These are phyloP conservation scores for Mortierella alpina DNA, from an alignment of 192 early-diverging fungal genomes.

Conservation along the genomic window DNA sequence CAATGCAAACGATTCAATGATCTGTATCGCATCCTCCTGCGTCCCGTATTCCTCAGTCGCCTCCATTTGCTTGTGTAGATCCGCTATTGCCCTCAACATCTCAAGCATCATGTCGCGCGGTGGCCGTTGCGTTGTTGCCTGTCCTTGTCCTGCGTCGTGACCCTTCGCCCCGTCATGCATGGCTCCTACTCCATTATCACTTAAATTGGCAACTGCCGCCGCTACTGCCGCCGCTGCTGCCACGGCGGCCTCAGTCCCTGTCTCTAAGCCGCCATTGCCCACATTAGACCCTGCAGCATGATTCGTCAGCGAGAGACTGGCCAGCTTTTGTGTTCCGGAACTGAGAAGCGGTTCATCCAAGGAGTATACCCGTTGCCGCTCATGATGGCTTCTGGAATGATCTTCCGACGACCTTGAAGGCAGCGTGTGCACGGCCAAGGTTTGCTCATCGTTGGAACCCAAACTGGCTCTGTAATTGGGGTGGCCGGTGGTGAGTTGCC, in stretches of 20 bases:
- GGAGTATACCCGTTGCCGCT: not conserved
- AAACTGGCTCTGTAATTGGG: not conserved
- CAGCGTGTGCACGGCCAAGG: constrained; percentile 29
- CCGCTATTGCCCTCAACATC: constrained; percentile 34
- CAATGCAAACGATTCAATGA: constrained; percentile 41
- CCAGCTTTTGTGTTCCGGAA: constrained; percentile 14
- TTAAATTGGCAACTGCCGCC: not conserved
- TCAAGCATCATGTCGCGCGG: constrained; percentile 46
- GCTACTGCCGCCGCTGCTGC: not conserved
- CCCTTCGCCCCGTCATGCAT: no score
- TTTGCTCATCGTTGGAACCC: constrained; percentile 12
- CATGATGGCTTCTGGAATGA: not conserved
- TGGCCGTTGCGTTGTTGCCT: constrained; percentile 2
- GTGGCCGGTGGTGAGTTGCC: not conserved
- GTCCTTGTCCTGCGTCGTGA: not conserved
- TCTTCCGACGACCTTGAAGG: not conserved
- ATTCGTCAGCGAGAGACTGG: not conserved
- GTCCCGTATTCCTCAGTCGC: constrained; percentile 29
- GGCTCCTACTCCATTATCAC: no score
- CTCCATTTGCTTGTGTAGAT: constrained; percentile 48
- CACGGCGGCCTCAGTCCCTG: no score
- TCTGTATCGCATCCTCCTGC: constrained; percentile 44
- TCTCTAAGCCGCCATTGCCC: no score
- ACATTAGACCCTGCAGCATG: no score
- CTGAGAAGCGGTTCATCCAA: constrained; percentile 8